Evolutionary conservation across 306 rosid genomes (phyloP), one percentile per base, ranked within the genome.

Genomic region (Trifolium pratense): DNA sequence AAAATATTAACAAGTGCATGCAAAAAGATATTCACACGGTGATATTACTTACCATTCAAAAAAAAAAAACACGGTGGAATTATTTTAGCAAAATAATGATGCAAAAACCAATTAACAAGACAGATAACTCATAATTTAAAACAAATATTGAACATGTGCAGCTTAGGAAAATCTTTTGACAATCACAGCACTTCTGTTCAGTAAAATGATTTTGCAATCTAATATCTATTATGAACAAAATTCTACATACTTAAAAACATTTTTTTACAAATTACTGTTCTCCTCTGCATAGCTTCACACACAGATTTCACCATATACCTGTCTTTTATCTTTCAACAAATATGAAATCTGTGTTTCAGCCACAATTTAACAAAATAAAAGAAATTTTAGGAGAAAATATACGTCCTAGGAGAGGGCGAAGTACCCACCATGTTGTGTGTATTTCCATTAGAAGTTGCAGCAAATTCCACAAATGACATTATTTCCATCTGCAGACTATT

Each of bases 381-480:
- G 34, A 68, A 58, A 75, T n/a, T 59, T 42, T 26, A 69, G 58
- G 12, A 62, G 15, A 62, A 34, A 55, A 29, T 2, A 70, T 40
- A 52, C 23, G 63, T 32, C 25, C 21, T 39, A 70, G 29, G 52
- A 72, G 17, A 45, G 25, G 2, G 64, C 36, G 12, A 71, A 57
- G 77, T 34, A 84, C 91, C 59, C 67, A 94, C 99, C 91, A 86
- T 77, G 82, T 91, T 94, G 79, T 87, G 89, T 51, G 85, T 43
- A 78, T 82, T 89, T 39, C 84, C 91, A 73, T 70, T 73, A 73
- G 91, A 87, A 70, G 89, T 91, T 74, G 96, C 96, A 21, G 89
- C 89, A 34, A 89, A 88, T 85, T 88, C 98, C 79, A 94, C 81
- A 73, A 94, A 91, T 37, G 97, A 91, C 68, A 94, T 87, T 61